Conservation (phyloP, 176 grass and related monocot species). For the Elymus sibiricus region DNA sequence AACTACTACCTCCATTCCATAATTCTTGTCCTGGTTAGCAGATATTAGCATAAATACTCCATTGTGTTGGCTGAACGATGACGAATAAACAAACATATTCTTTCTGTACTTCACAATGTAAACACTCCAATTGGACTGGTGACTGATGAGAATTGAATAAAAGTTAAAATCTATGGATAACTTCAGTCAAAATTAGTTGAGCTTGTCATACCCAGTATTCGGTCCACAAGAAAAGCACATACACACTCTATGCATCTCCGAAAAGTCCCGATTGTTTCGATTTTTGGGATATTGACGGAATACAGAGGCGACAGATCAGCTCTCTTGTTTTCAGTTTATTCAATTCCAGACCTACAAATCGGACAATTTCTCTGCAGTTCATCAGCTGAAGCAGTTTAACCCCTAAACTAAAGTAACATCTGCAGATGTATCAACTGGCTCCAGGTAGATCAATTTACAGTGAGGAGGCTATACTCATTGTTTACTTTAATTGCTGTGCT, state of each 20-base stretch:
- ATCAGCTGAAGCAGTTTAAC: not conserved
- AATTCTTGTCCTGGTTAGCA: too few species aligned
- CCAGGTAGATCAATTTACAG: conserved; percentile 35
- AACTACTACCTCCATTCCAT: too few species aligned
- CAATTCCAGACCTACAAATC: not conserved
- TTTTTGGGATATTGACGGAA: too few species aligned
- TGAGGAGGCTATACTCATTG: not conserved
- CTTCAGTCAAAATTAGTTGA: conserved; percentile 4
- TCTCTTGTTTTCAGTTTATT: conserved; percentile 38
- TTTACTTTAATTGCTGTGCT: conserved; percentile 2
- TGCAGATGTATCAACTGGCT: conserved; percentile 27
- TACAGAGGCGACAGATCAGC: not conserved
- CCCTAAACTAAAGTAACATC: conserved; percentile 24
- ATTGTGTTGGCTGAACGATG: not conserved
- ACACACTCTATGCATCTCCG: not conserved
- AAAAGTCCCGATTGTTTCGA: too few species aligned
- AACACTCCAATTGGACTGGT: not conserved
- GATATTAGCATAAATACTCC: not conserved
- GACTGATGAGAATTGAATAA: not conserved
- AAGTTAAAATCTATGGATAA: not conserved
- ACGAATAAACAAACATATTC: not conserved
- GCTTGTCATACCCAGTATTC: conserved; percentile 17
- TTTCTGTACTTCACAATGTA: not conserved
- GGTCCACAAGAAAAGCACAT: conserved; percentile 1
- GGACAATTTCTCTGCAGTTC: not conserved